A percentile compares a stretch with the other conserved stretches of the same genome.
phyloP scores from a whole-genome alignment of 805 yeast genomes.

The Middelhovenomyces tepae region DNA sequence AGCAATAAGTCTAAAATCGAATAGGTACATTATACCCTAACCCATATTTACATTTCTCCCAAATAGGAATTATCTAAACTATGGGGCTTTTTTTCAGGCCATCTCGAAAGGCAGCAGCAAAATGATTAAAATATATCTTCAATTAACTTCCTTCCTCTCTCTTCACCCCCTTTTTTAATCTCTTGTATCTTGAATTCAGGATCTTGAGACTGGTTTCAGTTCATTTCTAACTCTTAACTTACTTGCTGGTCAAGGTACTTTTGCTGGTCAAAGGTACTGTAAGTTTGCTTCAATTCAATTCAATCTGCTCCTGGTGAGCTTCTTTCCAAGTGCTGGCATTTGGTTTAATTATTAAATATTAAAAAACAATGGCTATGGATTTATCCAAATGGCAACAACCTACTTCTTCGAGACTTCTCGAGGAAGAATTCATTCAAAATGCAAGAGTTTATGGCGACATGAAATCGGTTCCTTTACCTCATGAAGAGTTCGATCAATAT shows the following conservation, averaged over 20 bases:
- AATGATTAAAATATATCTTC: too few species aligned
- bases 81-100: too few species aligned
- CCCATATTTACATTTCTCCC: too few species aligned
- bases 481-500: constrained; percentile 43
- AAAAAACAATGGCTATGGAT: too few species aligned
- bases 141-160: constrained; percentile 2
- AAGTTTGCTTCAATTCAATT: constrained; percentile 4
- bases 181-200: constrained; percentile 7
- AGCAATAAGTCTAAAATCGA: too few species aligned
- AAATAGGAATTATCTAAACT: too few species aligned
- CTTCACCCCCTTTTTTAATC: constrained; percentile 2
- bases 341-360: too few species aligned
- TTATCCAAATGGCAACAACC: too few species aligned
- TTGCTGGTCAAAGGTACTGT: too few species aligned
- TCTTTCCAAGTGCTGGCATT: not conserved
- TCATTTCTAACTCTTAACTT: constrained; percentile 1
- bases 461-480: constrained; percentile 38
- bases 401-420: constrained; percentile 6
- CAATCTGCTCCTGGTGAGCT: constrained; percentile 16
- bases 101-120: too few species aligned
- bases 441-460: constrained; percentile 7
- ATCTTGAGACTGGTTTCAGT: constrained; percentile 9
- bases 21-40: too few species aligned
- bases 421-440: constrained; percentile 7
- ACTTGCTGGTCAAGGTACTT: constrained; percentile 19